These are phyloP conservation scores for Aspergillus viridinutans DNA, from an alignment of 2,329 filamentous ascomycete genomes.

Conservation along the genomic window DNA sequence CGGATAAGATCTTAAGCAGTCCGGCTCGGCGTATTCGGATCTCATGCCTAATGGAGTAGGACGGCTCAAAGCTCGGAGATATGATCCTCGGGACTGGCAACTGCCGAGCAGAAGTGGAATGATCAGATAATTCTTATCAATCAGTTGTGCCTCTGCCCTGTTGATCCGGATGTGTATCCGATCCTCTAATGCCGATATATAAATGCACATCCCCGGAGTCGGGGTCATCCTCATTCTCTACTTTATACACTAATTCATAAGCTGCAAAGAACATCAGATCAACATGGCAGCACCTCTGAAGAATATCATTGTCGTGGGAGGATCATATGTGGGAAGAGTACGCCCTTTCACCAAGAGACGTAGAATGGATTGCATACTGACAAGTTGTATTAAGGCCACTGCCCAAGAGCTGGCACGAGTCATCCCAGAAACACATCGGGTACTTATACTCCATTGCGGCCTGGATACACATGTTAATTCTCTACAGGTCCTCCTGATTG, in stretches of 20 bases:
- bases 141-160: background rate
- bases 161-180: background rate
- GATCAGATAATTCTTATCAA: background rate
- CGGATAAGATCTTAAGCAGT: background rate
- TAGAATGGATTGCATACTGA: constrained; percentile 3
- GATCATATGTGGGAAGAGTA: constrained; percentile 34
- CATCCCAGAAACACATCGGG: constrained; percentile 32
- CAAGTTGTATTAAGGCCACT: constrained; percentile 17
- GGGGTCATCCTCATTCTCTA: background rate
- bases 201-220: background rate
- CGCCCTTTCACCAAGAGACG: constrained; percentile 4
- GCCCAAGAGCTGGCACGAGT: constrained; percentile 34
- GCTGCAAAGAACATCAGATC: background rate
- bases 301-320: constrained; percentile 35
- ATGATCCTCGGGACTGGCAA: background rate
- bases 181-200: background rate
- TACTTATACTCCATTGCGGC: constrained; percentile 8
- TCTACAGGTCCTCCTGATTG: constrained; percentile 27
- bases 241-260: background rate
- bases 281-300: constrained; percentile 27
- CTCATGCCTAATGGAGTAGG: background rate
- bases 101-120: background rate
- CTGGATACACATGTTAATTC: background rate
- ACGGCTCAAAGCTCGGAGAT: background rate
- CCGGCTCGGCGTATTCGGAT: background rate